Evolutionary conservation across 2,329 filamentous ascomycete species (phyloP), one percentile per base, ranked within the genome.

Genomic region (Penicillium sp.): DNA sequence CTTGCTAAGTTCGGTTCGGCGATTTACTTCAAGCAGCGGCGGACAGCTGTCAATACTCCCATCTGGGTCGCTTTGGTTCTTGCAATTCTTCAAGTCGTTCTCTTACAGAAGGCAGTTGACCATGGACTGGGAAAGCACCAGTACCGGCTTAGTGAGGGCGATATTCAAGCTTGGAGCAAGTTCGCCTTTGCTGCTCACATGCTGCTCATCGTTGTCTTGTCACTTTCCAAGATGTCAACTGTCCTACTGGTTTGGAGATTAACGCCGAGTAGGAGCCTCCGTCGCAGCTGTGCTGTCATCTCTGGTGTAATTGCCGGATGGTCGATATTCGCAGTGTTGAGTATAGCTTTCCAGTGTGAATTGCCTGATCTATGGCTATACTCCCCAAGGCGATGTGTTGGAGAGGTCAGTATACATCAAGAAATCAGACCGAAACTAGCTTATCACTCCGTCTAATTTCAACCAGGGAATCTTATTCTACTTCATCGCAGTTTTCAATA

Each of bases 321-420:
- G 65, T 48, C 52, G 1, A 6, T 64, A 18, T 61, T 62, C 19
- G 61, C 62, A 34, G 11, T 63, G 3, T 60, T 69, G 13, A 45
- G 61, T 8, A 53, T 62, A 18, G 56, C 67, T 24, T 68, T 63
- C 44, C 66, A 64, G 50, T 70, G 60, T 50, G 13, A 50, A 48
- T 34, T 59, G 23, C 61, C 61, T 8, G 28, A 57, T 13, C 50
- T 48, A n/a, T 65, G 63, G 61, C 24, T 59, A 21, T 64, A 65
- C 31, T 55, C 36, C 2, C 56, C 63, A 1, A 51, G 57, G 19
- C 51, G 54, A 52, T 65, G 63, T 24, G 50, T 45, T 37, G 61
- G 60, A 51, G 11, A 60, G 37, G 48, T 61, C 46, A 29, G 45
- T 31, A 21, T 14, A 13, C 6, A 14, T 18, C 23, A 21, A 14